These are phyloP conservation scores for Tulasnella calospora DNA, from an alignment of 768 basidiomycete genomes.

Conservation along the genomic window DNA sequence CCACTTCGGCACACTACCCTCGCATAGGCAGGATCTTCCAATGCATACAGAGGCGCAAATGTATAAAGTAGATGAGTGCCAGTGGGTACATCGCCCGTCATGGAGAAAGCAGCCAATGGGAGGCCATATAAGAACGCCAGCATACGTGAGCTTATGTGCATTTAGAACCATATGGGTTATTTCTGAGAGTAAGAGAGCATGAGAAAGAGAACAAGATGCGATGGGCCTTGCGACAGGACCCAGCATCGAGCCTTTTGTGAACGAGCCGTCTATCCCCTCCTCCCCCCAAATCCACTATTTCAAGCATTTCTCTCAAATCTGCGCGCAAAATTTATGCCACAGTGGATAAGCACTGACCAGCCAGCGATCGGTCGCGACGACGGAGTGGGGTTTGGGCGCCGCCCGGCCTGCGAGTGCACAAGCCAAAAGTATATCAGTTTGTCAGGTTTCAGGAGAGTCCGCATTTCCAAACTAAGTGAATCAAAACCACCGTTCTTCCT, in stretches of 20 bases:
- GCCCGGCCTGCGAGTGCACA: background rate
- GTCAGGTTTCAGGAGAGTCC: background rate
- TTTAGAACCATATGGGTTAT: background rate
- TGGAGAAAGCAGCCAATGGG: background rate
- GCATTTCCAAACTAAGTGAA: background rate
- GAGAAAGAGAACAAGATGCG: background rate
- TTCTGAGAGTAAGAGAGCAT: background rate
- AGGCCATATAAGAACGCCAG: background rate
- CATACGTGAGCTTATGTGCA: conserved; percentile 10
- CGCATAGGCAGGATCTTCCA: background rate
- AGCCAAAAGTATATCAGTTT: background rate
- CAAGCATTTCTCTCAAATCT: background rate
- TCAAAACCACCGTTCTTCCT: background rate
- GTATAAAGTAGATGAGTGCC: conserved; percentile 5
- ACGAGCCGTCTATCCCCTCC: background rate
- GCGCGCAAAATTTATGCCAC: background rate
- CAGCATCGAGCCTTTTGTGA: background rate
- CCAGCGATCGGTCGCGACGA: background rate
- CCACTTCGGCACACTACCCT: conserved; percentile 6
- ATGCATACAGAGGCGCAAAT: background rate
- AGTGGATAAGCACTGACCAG: background rate
- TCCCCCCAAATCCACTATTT: background rate
- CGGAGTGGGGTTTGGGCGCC: background rate
- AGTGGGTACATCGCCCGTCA: background rate
- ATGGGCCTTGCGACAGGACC: background rate